Percentiles rank a stretch among this genome's conserved stretches.
Evolutionary conservation across 805 yeast species (phyloP).

Genomic region (Kuraishia borneana): DNA sequence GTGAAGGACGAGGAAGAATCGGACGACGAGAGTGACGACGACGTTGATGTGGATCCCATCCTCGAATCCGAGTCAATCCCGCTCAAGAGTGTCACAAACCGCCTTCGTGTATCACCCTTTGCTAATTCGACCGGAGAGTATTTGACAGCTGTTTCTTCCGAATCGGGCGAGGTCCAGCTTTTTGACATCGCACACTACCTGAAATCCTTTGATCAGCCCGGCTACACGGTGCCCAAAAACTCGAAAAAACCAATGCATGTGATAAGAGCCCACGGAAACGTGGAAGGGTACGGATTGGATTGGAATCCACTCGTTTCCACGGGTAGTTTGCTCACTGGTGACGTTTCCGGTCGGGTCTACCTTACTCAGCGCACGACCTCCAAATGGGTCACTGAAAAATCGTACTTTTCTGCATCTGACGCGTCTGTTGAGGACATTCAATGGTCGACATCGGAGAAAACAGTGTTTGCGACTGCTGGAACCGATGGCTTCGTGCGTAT

Average conservation of each 20-base stretch:
- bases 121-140: constrained; percentile 67
- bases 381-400: constrained; percentile 78
- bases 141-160: constrained; percentile 79
- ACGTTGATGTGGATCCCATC: constrained; percentile 66
- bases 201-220: constrained; percentile 83
- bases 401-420: constrained; percentile 59
- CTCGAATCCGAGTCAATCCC: constrained; percentile 79
- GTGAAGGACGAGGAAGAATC: constrained; percentile 76
- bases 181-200: constrained; percentile 74
- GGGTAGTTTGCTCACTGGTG: constrained; percentile 84
- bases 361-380: constrained; percentile 67
- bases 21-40: constrained; percentile 61
- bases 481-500: constrained; percentile 85
- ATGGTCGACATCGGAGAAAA: constrained; percentile 87
- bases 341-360: constrained; percentile 72
- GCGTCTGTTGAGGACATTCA: constrained; percentile 92
- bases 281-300: constrained; percentile 96
- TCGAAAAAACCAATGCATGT: constrained; percentile 78
- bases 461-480: constrained; percentile 94
- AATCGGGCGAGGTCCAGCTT: constrained; percentile 80
- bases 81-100: constrained; percentile 74
- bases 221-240: constrained; percentile 65
- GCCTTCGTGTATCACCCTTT: constrained; percentile 77
- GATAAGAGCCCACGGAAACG: constrained; percentile 75
- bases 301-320: constrained; percentile 84